Evolutionary conservation across 495 filamentous ascomycete genomes (phyloP).

Genomic region (Xanthoparmelia taractica): DNA sequence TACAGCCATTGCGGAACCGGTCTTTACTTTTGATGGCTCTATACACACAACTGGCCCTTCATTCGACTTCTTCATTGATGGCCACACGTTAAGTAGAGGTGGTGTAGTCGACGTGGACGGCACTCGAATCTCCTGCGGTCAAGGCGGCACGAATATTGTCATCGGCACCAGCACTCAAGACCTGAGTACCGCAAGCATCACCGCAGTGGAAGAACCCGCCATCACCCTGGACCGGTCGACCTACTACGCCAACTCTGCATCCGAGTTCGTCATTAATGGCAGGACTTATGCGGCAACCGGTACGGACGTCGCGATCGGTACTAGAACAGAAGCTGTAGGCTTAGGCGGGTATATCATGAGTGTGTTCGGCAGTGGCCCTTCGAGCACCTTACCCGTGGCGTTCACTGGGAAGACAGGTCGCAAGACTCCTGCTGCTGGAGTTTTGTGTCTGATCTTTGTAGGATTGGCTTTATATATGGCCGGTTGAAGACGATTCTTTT

Average conservation of each 20-base stretch:
- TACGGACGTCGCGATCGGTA: conserved; percentile 4
- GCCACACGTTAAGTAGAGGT: not conserved
- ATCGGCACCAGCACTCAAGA: conserved; percentile 1
- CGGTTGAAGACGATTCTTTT: no score
- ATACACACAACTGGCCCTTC: no score
- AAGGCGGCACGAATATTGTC: not conserved
- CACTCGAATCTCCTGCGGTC: not conserved
- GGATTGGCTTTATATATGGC: no score
- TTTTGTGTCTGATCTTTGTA: no score
- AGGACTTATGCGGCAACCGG: conserved; percentile 4
- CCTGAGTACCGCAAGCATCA: not conserved
- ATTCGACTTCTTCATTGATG: not conserved
- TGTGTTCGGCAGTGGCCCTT: not conserved
- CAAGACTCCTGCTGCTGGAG: no score
- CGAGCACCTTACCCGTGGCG: no score
- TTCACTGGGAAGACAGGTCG: no score
- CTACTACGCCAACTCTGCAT: conserved; percentile 1
- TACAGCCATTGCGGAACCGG: no score
- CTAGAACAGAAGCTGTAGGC: conserved; percentile 2
- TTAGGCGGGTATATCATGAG: not conserved
- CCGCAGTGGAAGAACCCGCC: not conserved
- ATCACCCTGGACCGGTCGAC: conserved; percentile 1
- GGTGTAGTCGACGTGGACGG: not conserved
- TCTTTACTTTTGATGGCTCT: not conserved
- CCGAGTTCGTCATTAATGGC: conserved; percentile 3